phyloP scores from a whole-genome alignment of 768 basidiomycete genomes.

The Wakefieldia striispora region DNA sequence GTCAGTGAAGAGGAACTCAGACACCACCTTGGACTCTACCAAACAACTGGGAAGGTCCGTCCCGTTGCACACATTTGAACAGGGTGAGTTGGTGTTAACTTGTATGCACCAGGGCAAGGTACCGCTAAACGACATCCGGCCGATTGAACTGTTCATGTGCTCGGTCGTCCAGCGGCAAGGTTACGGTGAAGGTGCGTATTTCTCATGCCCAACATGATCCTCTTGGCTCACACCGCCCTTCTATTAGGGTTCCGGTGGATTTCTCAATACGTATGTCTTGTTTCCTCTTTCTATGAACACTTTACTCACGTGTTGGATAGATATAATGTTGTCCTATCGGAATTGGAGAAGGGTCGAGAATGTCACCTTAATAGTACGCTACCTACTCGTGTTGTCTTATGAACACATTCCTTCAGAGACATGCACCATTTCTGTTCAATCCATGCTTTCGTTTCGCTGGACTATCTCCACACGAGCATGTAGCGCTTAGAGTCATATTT shows the following conservation, averaged over 20 bases:
- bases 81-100: slow-evolving; percentile 3
- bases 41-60: slow-evolving; percentile 97
- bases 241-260: slow-evolving; percentile 85
- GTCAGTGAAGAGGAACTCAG: slow-evolving; percentile 97
- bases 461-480: slow-evolving; percentile 9
- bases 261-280: slow-evolving; percentile 84
- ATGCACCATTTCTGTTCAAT: slow-evolving; percentile 7
- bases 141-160: slow-evolving; percentile 99
- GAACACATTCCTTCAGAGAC: slow-evolving; percentile 12
- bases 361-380: slow-evolving; percentile 18
- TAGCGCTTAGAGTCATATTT: slow-evolving; percentile 24
- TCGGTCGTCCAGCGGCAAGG: slow-evolving; percentile 99
- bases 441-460: slow-evolving; percentile 16
- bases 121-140: slow-evolving; percentile 92
- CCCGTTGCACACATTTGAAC: background rate
- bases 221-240: slow-evolving; percentile 1
- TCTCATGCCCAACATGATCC: background rate
- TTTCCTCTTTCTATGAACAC: background rate
- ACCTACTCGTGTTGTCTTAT: slow-evolving; percentile 19
- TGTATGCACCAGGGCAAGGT: slow-evolving; percentile 77
- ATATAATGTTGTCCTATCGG: slow-evolving; percentile 20
- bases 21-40: slow-evolving; percentile 92
- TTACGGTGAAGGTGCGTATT: slow-evolving; percentile 82
- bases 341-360: slow-evolving; percentile 2
- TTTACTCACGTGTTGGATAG: slow-evolving; percentile 15